Evolutionary conservation across 1,284 basidiomycete species (phyloP).

Genomic region (Hymenochaete sp.): DNA sequence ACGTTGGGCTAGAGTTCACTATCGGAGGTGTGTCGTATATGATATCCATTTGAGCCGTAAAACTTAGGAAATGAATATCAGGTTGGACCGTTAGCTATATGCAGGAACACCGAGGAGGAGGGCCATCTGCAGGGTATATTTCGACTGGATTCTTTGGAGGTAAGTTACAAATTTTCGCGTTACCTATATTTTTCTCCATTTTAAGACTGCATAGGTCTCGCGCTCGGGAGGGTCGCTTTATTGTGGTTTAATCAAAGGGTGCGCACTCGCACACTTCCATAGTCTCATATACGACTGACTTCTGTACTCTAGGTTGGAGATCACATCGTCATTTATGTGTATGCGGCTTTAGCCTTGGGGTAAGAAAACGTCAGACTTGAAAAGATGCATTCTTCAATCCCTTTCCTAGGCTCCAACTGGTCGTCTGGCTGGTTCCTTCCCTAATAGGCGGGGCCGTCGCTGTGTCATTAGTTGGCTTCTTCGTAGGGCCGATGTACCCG

Average conservation of each 20-base stretch:
- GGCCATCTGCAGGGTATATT: constrained; percentile 26
- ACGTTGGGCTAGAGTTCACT: constrained; percentile 26
- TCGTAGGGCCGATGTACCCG: constrained; percentile 48
- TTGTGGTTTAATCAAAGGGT: too few relatives aligned
- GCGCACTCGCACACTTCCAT: too few relatives aligned
- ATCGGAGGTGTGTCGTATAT: constrained; percentile 23
- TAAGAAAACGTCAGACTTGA: constrained; percentile 18
- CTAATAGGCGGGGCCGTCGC: constrained; percentile 44
- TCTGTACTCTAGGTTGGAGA: constrained; percentile 32
- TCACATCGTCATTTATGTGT: constrained; percentile 32
- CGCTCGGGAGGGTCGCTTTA: constrained; percentile 35
- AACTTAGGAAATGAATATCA: too few relatives aligned
- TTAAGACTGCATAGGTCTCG: too few relatives aligned
- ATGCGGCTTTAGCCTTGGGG: constrained; percentile 31
- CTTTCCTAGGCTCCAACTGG: constrained; percentile 3
- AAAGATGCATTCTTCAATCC: background rate
- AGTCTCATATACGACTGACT: too few relatives aligned
- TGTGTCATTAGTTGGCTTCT: constrained; percentile 45
- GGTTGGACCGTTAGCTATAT: constrained; percentile 32
- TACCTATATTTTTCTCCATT: too few relatives aligned
- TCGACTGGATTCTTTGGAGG: constrained; percentile 30
- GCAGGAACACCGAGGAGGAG: constrained; percentile 26
- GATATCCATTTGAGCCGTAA: too few relatives aligned
- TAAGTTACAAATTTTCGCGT: too few relatives aligned
- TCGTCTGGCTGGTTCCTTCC: constrained; percentile 52